Base-by-base conservation (phyloP, 2,329 filamentous ascomycete species). In the Fusarium floridanum region DNA sequence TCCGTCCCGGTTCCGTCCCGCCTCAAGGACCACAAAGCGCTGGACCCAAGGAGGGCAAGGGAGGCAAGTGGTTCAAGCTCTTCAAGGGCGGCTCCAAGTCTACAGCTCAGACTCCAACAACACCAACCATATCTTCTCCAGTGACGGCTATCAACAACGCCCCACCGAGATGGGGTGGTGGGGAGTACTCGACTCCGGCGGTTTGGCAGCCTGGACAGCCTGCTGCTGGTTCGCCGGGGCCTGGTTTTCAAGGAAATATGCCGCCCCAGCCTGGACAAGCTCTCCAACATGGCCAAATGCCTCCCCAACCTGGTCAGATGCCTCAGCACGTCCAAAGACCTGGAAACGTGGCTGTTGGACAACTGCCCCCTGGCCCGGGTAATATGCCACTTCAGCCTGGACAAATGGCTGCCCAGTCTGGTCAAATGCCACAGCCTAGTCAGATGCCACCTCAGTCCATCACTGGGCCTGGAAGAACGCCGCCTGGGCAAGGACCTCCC, bases 51-150 rank as follows among this genome's bases (percentile, higher is more conserved):
- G 76, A 78, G 45, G 73, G 73, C 14, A 75, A 75, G 14, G 73
- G 70, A 3, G 63, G 70, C 16, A 78, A 74, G 62, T 79, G 77
- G 77, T 45, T 78, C 48, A 79, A 78, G 37, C 79, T 76, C 70
- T 60, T 77, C 43, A 79, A 79, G 32, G 76, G 74, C 8, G 74
- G 77, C 7, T 67, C 67, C 24, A 79, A 79, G 14, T 66, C 77
- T 57, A 66, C 66, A n/a, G 63, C 69, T 1, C 71, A 69, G 1
- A 78, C 69, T 5, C 75, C 76, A 9, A 76, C 74, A 9, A 71
- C 68, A 2, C 69, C 73, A 5, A 39, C 72, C 10, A 48, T 59
- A 3, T 67, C 66, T 37, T 69, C 76, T 2, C 69, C 64, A 0
- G 24, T 67, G 53, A 68, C 71, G 17, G 64, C 71, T 2, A 61